These are phyloP conservation scores for Starmerella lactis-condensi DNA, from an alignment of 805 yeast genomes.

Conservation along the genomic window DNA sequence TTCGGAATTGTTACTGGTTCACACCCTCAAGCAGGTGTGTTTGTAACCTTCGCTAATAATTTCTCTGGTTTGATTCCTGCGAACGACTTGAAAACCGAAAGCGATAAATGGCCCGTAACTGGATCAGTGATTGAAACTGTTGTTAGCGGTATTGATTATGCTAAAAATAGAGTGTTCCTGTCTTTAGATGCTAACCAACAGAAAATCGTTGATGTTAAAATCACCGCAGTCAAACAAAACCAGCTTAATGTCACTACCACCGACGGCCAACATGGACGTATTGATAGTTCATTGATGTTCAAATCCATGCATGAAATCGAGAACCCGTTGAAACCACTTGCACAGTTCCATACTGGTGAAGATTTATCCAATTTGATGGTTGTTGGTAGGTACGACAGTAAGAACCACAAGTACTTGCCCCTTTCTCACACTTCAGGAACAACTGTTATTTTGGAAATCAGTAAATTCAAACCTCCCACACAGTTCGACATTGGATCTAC, in stretches of 20 bases:
- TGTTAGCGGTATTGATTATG: slow-evolving; percentile 50
- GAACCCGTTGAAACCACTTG: slow-evolving; percentile 40
- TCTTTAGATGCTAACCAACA: slow-evolving; percentile 4
- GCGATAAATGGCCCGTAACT: slow-evolving; percentile 35
- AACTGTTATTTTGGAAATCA: slow-evolving; percentile 44
- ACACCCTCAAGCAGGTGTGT: slow-evolving; percentile 54
- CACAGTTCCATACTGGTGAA: slow-evolving; percentile 36
- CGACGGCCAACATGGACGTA: slow-evolving; percentile 66
- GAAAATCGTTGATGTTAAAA: slow-evolving; percentile 19
- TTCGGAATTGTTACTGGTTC: slow-evolving; percentile 65
- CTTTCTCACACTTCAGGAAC: slow-evolving; percentile 40
- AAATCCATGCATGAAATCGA: slow-evolving; percentile 35
- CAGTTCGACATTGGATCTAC: slow-evolving; percentile 31
- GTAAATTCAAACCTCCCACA: slow-evolving; percentile 28
- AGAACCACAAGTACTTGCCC: slow-evolving; percentile 49
- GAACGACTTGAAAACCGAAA: slow-evolving; percentile 21
- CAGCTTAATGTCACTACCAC: slow-evolving; percentile 50
- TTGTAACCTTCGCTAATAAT: slow-evolving; percentile 52
- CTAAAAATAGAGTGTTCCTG: slow-evolving; percentile 45
- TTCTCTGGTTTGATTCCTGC: slow-evolving; percentile 72
- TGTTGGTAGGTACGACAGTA: slow-evolving; percentile 59
- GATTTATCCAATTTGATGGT: slow-evolving; percentile 42
- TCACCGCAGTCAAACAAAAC: slow-evolving; percentile 48
- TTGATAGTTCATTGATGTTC: slow-evolving; percentile 57
- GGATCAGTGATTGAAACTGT: slow-evolving; percentile 23